phyloP scores from a whole-genome alignment of 805 yeast genomes.

The Priceomyces castillae region DNA sequence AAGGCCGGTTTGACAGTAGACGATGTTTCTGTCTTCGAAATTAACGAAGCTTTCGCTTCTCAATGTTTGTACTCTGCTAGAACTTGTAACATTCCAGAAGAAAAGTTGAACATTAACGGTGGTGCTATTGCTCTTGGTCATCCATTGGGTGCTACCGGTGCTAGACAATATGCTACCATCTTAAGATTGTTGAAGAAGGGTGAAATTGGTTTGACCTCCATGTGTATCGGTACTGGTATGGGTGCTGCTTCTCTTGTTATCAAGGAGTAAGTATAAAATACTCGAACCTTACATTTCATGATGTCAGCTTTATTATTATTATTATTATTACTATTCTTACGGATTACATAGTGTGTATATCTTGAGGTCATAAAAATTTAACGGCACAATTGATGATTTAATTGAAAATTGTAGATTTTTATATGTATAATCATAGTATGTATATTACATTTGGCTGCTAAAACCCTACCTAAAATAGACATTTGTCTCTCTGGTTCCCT shows the following conservation, averaged over 20 bases:
- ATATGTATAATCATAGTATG: not conserved
- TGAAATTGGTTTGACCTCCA: conserved; percentile 85
- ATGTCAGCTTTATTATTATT: not conserved
- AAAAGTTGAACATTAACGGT: conserved; percentile 77
- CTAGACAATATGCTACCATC: conserved; percentile 89
- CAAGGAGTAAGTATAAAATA: conserved; percentile 52
- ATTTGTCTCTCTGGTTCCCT: conserved; percentile 21
- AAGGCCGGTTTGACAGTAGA: conserved; percentile 55
- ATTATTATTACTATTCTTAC: not conserved
- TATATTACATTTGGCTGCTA: not conserved
- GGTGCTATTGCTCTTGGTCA: conserved; percentile 98
- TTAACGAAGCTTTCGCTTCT: conserved; percentile 96
- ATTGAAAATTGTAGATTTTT: not conserved
- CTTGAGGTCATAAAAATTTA: conserved; percentile 1
- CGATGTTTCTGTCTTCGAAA: conserved; percentile 77
- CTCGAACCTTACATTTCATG: not conserved
- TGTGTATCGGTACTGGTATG: conserved; percentile 99
- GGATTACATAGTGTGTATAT: not conserved
- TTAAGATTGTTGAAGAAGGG: conserved; percentile 76
- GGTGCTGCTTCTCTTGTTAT: conserved; percentile 91
- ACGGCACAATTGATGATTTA: not conserved
- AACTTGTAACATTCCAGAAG: conserved; percentile 60
- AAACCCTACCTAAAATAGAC: conserved; percentile 20
- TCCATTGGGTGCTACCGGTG: conserved; percentile 68
- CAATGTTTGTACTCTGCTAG: conserved; percentile 80